These are phyloP conservation scores for Aspergillus diversus DNA, from an alignment of 495 filamentous ascomycete species.

Conservation along the genomic window DNA sequence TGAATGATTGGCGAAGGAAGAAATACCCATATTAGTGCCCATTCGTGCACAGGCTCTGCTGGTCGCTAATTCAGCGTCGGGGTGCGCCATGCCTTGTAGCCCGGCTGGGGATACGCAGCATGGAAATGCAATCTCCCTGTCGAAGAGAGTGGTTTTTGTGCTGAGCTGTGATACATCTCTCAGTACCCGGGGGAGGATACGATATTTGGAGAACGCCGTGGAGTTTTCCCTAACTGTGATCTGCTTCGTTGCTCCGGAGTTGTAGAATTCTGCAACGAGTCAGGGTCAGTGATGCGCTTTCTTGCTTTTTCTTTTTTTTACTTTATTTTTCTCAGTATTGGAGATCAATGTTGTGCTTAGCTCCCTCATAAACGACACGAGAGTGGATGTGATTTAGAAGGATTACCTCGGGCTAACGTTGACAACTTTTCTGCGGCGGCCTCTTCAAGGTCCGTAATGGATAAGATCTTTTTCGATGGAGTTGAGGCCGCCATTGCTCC, in stretches of 20 bases:
- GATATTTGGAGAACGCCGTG: slow-evolving; percentile 48
- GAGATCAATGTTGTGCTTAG: background rate
- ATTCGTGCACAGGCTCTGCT: slow-evolving; percentile 56
- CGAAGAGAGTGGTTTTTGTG: slow-evolving; percentile 49
- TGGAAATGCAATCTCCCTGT: slow-evolving; percentile 35
- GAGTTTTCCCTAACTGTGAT: slow-evolving; percentile 50
- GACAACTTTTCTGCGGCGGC: background rate
- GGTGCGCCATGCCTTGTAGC: slow-evolving; percentile 66
- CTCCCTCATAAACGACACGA: background rate
- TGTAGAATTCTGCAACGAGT: background rate
- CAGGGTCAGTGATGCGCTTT: too few species aligned
- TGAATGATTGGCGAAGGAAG: slow-evolving; percentile 51
- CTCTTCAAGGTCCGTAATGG: background rate
- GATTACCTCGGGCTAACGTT: background rate
- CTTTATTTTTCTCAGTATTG: background rate
- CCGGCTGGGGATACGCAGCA: slow-evolving; percentile 62
- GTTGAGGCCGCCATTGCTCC: background rate
- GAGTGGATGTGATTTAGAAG: background rate
- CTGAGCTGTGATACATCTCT: slow-evolving; percentile 51
- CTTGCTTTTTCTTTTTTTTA: too few species aligned
- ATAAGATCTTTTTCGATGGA: background rate
- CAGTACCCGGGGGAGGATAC: slow-evolving; percentile 53
- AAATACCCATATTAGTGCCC: slow-evolving; percentile 56
- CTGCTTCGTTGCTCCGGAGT: slow-evolving; percentile 25
- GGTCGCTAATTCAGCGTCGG: slow-evolving; percentile 67